Evolutionary conservation across 2,329 filamentous ascomycete genomes (phyloP).

Genomic region (Pleochaeta shiraiana): DNA sequence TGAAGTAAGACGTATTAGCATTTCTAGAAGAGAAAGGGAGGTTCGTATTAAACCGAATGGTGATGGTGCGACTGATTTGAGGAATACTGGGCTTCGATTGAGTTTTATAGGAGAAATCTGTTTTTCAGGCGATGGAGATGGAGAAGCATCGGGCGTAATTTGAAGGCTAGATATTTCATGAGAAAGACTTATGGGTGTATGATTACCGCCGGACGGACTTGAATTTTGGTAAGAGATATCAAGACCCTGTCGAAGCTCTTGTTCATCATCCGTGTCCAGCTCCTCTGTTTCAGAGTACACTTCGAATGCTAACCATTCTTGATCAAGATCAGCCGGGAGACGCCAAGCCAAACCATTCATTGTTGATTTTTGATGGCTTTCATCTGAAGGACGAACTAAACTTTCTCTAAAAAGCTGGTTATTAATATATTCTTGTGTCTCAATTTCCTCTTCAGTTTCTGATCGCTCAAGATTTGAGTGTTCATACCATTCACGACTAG

Average conservation of each 20-base stretch:
- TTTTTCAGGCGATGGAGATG: slow-evolving; percentile 7
- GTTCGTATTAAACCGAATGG: slow-evolving; percentile 33
- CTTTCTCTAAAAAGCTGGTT: slow-evolving; percentile 17
- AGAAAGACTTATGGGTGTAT: slow-evolving; percentile 7
- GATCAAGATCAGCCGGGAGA: slow-evolving; percentile 43
- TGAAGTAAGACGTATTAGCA: slow-evolving; percentile 46
- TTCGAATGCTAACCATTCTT: slow-evolving; percentile 55
- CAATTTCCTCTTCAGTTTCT: slow-evolving; percentile 14
- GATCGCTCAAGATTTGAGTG: slow-evolving; percentile 10
- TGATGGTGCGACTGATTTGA: slow-evolving; percentile 11
- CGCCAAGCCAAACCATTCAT: slow-evolving; percentile 20
- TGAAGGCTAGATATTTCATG: slow-evolving; percentile 11
- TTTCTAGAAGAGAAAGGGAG: slow-evolving; percentile 49
- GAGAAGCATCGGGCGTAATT: slow-evolving; percentile 10
- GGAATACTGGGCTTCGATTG: slow-evolving; percentile 3
- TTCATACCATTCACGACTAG: slow-evolving; percentile 8
- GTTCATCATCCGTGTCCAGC: slow-evolving; percentile 27
- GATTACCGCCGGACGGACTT: slow-evolving; percentile 9
- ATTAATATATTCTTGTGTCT: slow-evolving; percentile 18
- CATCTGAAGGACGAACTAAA: slow-evolving; percentile 8
- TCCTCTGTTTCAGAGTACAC: slow-evolving; percentile 40
- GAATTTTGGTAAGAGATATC: slow-evolving; percentile 11
- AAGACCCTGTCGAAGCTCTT: slow-evolving; percentile 12
- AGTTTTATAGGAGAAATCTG: slow-evolving; percentile 4
- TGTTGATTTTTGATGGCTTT: slow-evolving; percentile 2